Base-by-base conservation (phyloP, 345 rosid species). In the Ailanthus altissimus region DNA sequence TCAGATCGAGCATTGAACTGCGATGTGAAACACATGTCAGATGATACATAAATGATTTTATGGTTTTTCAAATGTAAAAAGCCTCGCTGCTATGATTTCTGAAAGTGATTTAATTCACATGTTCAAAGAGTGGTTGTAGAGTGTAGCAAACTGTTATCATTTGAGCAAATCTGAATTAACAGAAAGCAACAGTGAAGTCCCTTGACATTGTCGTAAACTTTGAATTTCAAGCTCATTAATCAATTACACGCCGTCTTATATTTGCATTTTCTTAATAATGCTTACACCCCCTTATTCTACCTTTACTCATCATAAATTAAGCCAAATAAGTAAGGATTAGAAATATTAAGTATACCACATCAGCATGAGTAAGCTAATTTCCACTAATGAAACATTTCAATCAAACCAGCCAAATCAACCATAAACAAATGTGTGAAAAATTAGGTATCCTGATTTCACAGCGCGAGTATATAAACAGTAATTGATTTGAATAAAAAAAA, bases 1-100 rank as follows among this genome's bases (percentile, higher is more conserved):
- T 95, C 99, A 57, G 99, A 92, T 58, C 98, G 88, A 75, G 98
- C 98, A 89, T 95, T 93, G 79, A 95, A 95, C 99, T 92, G 89
- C 75, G 81, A 26, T 42, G 62, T 72, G 67, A 60, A 72, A 78
- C 18, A 75, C 47, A 65, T 28, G 60, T 56, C n/a, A 56, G 45
- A 68, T 6, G 8, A 53, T 11, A 21, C 25, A 67, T 21, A 50
- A 5, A 40, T 58, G 66, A 57, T 40, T 25, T 69, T 69, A 9
- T 11, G 28, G 16, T 49, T 47, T 6, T 50, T 20, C 43, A 28
- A 71, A 56, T 6, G 23, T 12, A 21, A 71, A 54, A 54, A 10
- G 20, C 50, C 64, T 5, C 38, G n/a, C 26, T 21, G 15, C 20
- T 38, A 40, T 40, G 49, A 50, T 13, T 32, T 47, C 49, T 46